Evolutionary conservation across 805 yeast species (phyloP).

Genomic region (Myxozyma kluyveri): DNA sequence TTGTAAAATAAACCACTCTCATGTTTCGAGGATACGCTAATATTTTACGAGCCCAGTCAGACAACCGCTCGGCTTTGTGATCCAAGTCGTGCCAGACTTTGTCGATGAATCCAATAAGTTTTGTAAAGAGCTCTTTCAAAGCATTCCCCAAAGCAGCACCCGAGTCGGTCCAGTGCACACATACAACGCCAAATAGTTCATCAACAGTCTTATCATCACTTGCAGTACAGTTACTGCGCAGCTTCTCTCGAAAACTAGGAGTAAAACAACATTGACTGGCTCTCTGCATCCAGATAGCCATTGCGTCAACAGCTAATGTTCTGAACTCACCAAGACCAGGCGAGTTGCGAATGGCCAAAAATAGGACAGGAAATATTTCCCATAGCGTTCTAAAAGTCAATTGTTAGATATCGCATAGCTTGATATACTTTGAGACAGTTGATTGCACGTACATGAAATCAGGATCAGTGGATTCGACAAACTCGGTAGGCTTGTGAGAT

Average conservation of each 20-base stretch:
- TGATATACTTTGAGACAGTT: no score
- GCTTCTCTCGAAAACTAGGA: conserved; percentile 9
- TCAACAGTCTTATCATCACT: conserved; percentile 23
- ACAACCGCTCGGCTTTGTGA: conserved; percentile 11
- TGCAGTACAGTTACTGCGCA: not conserved
- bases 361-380: conserved; percentile 35
- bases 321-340: conserved; percentile 43
- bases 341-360: conserved; percentile 37
- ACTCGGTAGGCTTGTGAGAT: conserved; percentile 1
- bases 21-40: conserved; percentile 49
- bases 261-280: conserved; percentile 43
- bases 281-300: conserved; percentile 65
- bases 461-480: not conserved
- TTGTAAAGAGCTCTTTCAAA: conserved; percentile 56
- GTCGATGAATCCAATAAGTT: conserved; percentile 47
- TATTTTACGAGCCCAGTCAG: conserved; percentile 48
- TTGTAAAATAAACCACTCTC: conserved; percentile 59
- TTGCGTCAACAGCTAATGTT: conserved; percentile 54
- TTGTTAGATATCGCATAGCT: no score
- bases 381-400: conserved; percentile 10
- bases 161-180: conserved; percentile 69
- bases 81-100: conserved; percentile 26
- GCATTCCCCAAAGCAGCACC: conserved; percentile 72
- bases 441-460: conserved; percentile 9
- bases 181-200: conserved; percentile 44